Evolutionary conservation across 768 basidiomycete species (phyloP).

Genomic region (Coprinopsis strossmayeri): DNA sequence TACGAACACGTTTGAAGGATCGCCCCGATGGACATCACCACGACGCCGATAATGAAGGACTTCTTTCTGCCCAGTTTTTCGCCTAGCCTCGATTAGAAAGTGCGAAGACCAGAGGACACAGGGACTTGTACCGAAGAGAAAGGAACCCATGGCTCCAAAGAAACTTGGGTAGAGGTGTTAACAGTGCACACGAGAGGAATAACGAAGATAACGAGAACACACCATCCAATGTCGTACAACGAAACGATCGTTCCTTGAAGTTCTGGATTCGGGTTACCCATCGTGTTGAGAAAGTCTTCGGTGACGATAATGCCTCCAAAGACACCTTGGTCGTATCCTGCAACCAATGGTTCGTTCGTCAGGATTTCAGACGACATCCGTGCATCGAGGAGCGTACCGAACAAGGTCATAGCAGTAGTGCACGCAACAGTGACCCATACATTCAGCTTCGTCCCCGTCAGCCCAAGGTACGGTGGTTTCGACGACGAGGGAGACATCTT

Average conservation of each 20-base stretch:
- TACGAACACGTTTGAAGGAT: constrained; percentile 42
- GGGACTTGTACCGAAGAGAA: constrained; percentile 26
- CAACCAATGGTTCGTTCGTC: not conserved
- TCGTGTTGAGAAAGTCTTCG: constrained; percentile 35
- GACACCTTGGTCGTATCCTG: constrained; percentile 48
- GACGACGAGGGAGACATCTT: not conserved
- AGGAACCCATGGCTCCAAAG: constrained; percentile 38
- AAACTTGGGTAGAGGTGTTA: constrained; percentile 22
- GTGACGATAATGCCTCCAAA: constrained; percentile 49
- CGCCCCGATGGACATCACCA: constrained; percentile 48
- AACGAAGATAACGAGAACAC: not conserved
- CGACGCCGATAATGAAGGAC: constrained; percentile 41
- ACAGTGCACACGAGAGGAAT: not conserved
- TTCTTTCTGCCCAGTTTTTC: constrained; percentile 40
- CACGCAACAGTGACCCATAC: constrained; percentile 44
- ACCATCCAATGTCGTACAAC: constrained; percentile 47
- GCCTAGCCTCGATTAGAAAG: constrained; percentile 15
- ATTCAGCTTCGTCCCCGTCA: constrained; percentile 38
- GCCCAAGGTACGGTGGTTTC: constrained; percentile 32
- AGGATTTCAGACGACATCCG: not conserved
- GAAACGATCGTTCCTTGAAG: constrained; percentile 45
- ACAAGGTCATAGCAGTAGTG: constrained; percentile 45
- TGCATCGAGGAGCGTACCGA: constrained; percentile 24
- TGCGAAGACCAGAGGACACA: not conserved
- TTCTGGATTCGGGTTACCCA: constrained; percentile 39